Evolutionary conservation across 108 stramenopile species (phyloP).

Genomic region (Pseudonitzschia multiseries): DNA sequence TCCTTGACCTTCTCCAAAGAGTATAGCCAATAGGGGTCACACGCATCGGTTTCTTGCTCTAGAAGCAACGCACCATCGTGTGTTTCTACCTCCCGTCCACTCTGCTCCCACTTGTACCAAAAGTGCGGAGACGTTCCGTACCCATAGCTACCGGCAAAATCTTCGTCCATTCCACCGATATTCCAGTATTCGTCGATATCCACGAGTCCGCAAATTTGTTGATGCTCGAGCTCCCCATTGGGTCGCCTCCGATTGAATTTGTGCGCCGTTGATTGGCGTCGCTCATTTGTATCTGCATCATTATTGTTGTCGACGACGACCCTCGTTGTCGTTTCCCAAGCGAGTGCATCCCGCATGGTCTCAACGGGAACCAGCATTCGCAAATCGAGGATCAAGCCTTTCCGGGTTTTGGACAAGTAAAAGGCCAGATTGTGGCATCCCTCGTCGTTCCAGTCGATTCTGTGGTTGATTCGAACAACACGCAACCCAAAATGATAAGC

Average conservation of each 20-base stretch:
- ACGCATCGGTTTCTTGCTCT: conserved; percentile 12
- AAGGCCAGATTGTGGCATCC: conserved; percentile 38
- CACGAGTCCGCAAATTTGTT: conserved; percentile 25
- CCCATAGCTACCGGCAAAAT: conserved; percentile 34
- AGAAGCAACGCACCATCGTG: conserved; percentile 16
- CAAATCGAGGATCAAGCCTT: conserved; percentile 26
- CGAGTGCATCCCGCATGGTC: conserved; percentile 12
- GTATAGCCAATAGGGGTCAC: conserved; percentile 14
- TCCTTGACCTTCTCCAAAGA: neutral
- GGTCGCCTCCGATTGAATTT: conserved; percentile 24
- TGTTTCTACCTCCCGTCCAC: neutral
- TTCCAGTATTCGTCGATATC: conserved; percentile 25
- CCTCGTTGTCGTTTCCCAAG: conserved; percentile 18
- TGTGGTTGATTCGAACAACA: conserved; percentile 21
- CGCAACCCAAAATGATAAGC: conserved; percentile 12
- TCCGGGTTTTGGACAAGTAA: conserved; percentile 25
- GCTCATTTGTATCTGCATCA: neutral
- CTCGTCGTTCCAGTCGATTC: conserved; percentile 30
- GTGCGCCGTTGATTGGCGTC: conserved; percentile 16
- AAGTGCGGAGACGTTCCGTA: conserved; percentile 32
- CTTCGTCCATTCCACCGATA: conserved; percentile 39
- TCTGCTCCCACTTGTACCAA: conserved; percentile 29
- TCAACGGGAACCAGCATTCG: conserved; percentile 23
- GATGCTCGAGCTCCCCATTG: conserved; percentile 1
- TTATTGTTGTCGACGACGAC: too few relatives aligned